Conservation (phyloP, 495 filamentous ascomycete species). For the Aspergillus nidulans region DNA sequence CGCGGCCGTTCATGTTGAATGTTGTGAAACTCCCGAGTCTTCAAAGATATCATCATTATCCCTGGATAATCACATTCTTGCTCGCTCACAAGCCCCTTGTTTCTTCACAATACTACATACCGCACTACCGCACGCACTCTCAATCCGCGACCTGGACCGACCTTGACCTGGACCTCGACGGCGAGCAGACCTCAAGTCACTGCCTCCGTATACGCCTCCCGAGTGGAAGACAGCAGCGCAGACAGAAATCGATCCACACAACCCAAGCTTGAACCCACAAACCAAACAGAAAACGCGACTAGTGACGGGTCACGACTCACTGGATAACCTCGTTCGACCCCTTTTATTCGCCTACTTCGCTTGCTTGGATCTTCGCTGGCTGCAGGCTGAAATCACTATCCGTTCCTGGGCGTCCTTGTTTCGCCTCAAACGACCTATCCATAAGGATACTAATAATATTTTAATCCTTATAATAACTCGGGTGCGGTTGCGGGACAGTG, state of each 20-base stretch:
- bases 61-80: constrained; percentile 6
- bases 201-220: no score
- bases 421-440: constrained; percentile 17
- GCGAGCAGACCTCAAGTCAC: no score
- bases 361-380: constrained; percentile 15
- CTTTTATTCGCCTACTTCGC: constrained; percentile 11
- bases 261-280: constrained; percentile 5
- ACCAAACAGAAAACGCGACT: constrained; percentile 11
- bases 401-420: background rate
- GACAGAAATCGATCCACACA: background rate
- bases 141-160: no score
- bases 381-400: background rate
- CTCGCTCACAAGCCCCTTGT: constrained; percentile 3
- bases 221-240: background rate
- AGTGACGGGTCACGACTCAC: constrained; percentile 4
- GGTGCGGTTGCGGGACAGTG: no score
- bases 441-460: no score
- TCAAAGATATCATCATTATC: background rate
- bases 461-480: no score
- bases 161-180: background rate
- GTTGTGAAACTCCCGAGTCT: constrained; percentile 1
- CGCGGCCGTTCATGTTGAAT: background rate
- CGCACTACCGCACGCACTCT: background rate
- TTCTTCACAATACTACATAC: background rate
- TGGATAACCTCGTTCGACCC: constrained; percentile 18